Percentiles rank a stretch among this genome's conserved stretches.
Evolutionary conservation across 2,329 filamentous ascomycete genomes (phyloP).

Genomic region (Alternaria angustiovoidea): DNA sequence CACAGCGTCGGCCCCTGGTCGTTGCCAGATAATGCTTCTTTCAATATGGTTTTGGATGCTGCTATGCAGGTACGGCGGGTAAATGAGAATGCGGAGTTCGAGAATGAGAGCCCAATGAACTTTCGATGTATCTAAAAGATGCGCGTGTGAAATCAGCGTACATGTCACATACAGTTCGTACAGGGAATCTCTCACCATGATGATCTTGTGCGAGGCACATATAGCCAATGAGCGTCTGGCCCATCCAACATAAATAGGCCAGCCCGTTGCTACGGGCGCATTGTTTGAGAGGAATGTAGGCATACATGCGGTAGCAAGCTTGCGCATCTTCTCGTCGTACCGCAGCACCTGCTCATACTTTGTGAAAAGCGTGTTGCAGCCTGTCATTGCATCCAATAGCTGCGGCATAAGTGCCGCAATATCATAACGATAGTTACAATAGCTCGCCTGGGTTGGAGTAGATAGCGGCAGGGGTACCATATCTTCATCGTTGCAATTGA

Average conservation of each 20-base stretch:
- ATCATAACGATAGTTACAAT: conserved; percentile 47
- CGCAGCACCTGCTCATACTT: conserved; percentile 53
- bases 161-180: not conserved
- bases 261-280: conserved; percentile 38
- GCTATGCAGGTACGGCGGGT: conserved; percentile 53
- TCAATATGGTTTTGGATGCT: conserved; percentile 52
- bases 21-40: conserved; percentile 44
- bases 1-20: conserved; percentile 49
- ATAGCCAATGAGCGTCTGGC: conserved; percentile 50
- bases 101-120: conserved; percentile 51
- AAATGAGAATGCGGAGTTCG: conserved; percentile 49
- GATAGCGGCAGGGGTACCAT: conserved; percentile 13
- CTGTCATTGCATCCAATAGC: conserved; percentile 46
- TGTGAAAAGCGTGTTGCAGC: conserved; percentile 50
- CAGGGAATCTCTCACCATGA: conserved; percentile 40
- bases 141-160: not conserved
- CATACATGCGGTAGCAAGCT: conserved; percentile 44
- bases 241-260: conserved; percentile 52
- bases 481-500: conserved; percentile 48
- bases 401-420: conserved; percentile 51
- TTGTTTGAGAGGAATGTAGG: conserved; percentile 46
- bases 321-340: conserved; percentile 50
- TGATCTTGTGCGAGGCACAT: conserved; percentile 52
- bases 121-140: conserved; percentile 47
- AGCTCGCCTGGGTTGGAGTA: conserved; percentile 45